Evolutionary conservation across 495 filamentous ascomycete genomes (phyloP), one percentile per base, ranked within the genome.

Genomic region (Annulohypoxylon moriforme): DNA sequence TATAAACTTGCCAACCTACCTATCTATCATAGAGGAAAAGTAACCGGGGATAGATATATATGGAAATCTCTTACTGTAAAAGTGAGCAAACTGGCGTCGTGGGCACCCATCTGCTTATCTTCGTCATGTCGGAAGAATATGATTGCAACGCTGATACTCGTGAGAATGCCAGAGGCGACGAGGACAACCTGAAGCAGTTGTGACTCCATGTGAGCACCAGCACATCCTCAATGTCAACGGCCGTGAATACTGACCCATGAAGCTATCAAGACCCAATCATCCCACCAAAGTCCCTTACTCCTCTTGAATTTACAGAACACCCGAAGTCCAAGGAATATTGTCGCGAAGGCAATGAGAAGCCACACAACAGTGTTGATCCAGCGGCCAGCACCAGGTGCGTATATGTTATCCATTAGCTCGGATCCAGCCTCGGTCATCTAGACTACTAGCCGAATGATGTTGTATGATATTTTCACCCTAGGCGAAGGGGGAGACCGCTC

Each of bases 211-310:
- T 42, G 14, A 65, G 53, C 25, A 27, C 44, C 3, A 27, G 34
- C 10, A 13, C 31, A 6, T 38, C 25, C 44, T 6, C 7, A 8
- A 18, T 27, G 16, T 24, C 49, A 4, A 24, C 38, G 27, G 16
- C 44, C 7, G 27, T 18, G 56, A n/a, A 7, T 0, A 72, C 75
- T 18, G 31, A 80, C 78, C 79, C 78, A 81, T 16, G 77, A 75
- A n/a, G 59, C 74, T 53, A 80, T 72, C 13, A 80, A 73, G 14
- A 81, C 27, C 9, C 50, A 67, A 40, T 81, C 79, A 50, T 81
- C 80, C 69, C 74, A 79, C 74, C 78, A 78, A 9, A 81, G 60
- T 1, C 69, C 60, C 7, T 70, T 60, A n/a, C 65, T 40, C 18
- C 71, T 64, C 9, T 57, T 59, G 20, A 64, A 60, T 20, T 77